Conservation (phyloP, 202 grass and related monocot species). For the Schoenoplectus triqueter region DNA sequence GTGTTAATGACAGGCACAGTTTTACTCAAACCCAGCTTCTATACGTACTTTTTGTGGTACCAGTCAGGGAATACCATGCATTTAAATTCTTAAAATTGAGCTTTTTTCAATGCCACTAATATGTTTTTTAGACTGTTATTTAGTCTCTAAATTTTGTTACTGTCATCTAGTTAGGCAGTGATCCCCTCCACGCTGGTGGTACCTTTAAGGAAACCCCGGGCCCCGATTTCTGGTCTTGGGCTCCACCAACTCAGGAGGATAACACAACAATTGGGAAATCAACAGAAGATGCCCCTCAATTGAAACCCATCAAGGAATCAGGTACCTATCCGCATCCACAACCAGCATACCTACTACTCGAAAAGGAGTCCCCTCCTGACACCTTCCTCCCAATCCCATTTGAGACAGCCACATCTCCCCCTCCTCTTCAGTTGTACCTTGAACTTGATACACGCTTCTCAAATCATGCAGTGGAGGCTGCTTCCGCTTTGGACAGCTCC, state of each 20-base stretch:
- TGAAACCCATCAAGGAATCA: constrained; percentile 58
- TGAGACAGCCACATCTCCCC: constrained; percentile 72
- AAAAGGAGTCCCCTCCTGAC: constrained; percentile 66
- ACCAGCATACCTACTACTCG: constrained; percentile 66
- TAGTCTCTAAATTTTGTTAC: neutral
- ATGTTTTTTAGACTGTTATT: neutral
- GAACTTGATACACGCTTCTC: constrained; percentile 69
- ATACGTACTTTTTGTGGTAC: neutral
- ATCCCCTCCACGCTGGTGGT: constrained; percentile 45
- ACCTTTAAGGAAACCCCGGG: constrained; percentile 71
- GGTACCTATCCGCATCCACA: constrained; percentile 48
- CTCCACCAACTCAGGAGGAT: constrained; percentile 58
- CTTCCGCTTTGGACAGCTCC: constrained; percentile 57
- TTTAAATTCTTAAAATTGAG: constrained; percentile 1
- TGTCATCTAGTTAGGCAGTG: constrained; percentile 29
- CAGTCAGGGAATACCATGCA: neutral
- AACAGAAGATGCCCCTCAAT: constrained; percentile 37
- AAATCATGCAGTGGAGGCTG: constrained; percentile 67
- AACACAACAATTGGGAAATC: constrained; percentile 35
- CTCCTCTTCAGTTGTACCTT: constrained; percentile 74
- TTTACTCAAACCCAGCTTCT: constrained; percentile 3
- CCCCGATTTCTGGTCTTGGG: constrained; percentile 98
- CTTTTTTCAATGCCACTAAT: neutral
- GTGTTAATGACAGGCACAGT: neutral
- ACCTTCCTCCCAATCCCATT: constrained; percentile 73